Conservation (phyloP, 2,329 filamentous ascomycete species). For the Colletotrichum tropicicola region DNA sequence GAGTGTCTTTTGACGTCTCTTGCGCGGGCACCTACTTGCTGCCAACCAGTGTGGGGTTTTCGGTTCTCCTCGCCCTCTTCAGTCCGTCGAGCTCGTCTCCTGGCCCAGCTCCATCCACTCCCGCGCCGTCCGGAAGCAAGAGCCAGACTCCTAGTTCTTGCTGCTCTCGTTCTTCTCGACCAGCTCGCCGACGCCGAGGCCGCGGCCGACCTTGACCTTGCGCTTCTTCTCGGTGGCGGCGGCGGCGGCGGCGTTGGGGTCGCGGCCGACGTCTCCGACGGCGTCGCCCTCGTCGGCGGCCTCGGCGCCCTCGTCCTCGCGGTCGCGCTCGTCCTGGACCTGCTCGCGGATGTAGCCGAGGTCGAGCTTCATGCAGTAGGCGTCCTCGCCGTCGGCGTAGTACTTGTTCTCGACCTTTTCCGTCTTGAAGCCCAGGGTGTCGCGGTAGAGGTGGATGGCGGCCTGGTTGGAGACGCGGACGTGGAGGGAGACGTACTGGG, state of each 20-base stretch:
- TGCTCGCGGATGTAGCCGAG: slow-evolving; percentile 68
- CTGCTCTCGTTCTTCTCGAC: slow-evolving; percentile 76
- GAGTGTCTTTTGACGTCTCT: too few relatives aligned
- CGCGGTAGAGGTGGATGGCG: slow-evolving; percentile 89
- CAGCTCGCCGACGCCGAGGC: slow-evolving; percentile 79
- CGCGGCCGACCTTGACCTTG: slow-evolving; percentile 86
- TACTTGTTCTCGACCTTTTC: slow-evolving; percentile 90
- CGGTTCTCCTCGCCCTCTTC: too few relatives aligned
- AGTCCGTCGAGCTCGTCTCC: too few relatives aligned
- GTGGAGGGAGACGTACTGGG: slow-evolving; percentile 93
- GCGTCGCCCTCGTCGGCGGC: slow-evolving; percentile 72
- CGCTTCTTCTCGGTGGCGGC: slow-evolving; percentile 78
- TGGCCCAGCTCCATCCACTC: background rate
- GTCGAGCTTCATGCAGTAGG: slow-evolving; percentile 92
- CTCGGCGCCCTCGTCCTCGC: slow-evolving; percentile 52
- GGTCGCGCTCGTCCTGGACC: slow-evolving; percentile 51
- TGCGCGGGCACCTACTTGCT: too few relatives aligned
- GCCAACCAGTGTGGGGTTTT: too few relatives aligned
- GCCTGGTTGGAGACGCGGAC: slow-evolving; percentile 94
- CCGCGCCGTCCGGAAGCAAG: background rate
- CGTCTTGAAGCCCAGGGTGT: slow-evolving; percentile 88
- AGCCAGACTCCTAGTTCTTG: slow-evolving; percentile 46
- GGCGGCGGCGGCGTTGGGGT: slow-evolving; percentile 53
- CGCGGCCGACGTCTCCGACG: slow-evolving; percentile 71
- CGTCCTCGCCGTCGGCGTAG: slow-evolving; percentile 98